phyloP scores from a whole-genome alignment of 2,329 filamentous ascomycete genomes.

The Trichoderma asperellum region DNA sequence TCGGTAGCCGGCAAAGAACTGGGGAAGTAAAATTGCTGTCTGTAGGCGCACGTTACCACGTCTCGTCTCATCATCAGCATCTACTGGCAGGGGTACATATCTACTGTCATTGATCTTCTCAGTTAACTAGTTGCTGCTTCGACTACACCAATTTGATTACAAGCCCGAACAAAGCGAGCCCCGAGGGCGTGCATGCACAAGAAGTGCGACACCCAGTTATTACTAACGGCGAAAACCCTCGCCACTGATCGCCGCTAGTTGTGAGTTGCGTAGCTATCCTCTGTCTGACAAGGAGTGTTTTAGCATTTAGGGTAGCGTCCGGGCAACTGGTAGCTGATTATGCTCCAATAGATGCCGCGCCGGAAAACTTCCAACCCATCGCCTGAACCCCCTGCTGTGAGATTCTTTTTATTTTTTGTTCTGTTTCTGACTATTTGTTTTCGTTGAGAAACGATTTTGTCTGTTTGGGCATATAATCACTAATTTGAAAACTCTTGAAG shows the following conservation, averaged over 20 bases:
- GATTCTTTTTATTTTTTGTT: neutral
- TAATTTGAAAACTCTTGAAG: neutral
- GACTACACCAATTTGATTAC: neutral
- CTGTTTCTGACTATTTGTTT: neutral
- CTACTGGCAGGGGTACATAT: neutral
- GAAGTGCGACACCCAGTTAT: neutral
- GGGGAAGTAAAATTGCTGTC: neutral
- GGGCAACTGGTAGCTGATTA: neutral
- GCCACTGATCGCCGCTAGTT: neutral
- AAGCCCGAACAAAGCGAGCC: conserved; percentile 7
- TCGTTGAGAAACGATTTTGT: neutral
- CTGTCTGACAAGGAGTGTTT: neutral
- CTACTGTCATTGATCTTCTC: neutral
- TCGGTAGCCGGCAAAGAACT: too few species aligned
- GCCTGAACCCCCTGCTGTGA: conserved; percentile 25
- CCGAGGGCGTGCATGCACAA: conserved; percentile 5
- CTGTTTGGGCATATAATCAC: neutral
- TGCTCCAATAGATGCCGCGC: conserved; percentile 25
- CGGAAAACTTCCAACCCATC: conserved; percentile 8
- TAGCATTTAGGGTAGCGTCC: neutral
- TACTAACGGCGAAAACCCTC: neutral
- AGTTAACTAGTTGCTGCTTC: neutral
- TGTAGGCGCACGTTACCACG: neutral
- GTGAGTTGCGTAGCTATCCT: conserved; percentile 1
- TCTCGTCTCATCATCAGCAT: neutral